Base-by-base conservation (phyloP, 192 early-diverging fungal genomes). In the Mortierella antarctica region DNA sequence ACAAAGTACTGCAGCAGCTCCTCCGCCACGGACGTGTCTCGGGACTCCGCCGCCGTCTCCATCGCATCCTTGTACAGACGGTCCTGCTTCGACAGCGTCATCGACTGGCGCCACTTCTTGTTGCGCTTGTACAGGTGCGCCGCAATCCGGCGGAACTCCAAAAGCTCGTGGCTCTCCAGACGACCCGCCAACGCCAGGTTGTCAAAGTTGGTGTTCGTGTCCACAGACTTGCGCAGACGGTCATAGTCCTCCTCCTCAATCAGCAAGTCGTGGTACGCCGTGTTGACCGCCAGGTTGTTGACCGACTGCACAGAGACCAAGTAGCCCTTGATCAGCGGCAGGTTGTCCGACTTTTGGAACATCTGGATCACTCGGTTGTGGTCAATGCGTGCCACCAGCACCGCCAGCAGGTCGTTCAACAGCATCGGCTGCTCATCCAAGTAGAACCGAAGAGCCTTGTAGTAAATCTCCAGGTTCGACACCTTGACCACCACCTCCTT, bases 211-310 rank as follows among this genome's bases (percentile, higher is more conserved):
- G 94, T 92, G 86, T 94, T 96, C 67, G 89, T 89, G 87, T 98
- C 96, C 60, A 98, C 95, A 40, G 97, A 96, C 82, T 96, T 94
- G 50, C 97, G 94, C 18, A 98, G 85, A 10, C 94, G 93, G 41
- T 95, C 92, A 84, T 89, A 98, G 78, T 99, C 97, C 82, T 98
- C 96, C 87, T 99, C 98, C 84, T 99, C 98, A 65, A 98, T 97
- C 66, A 97, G 88, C 60, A 99, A 82, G 66, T 98, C 98, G 74
- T 98, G 97, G 87, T 95, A 95, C 2, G 96, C 96, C 53, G 88
- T 91, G 87, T 99, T 99, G 73, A 99, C 95, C 1, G 96, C 91
- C 83, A 91, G 86, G 88, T 97, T 98, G 88, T 99, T 98, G 63
- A 91, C 88, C 72, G 91, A 68, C 82, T 98, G 96, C n/a, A 98